phyloP scores from a whole-genome alignment of 306 rosid genomes.

The Prinsepia uniflora region DNA sequence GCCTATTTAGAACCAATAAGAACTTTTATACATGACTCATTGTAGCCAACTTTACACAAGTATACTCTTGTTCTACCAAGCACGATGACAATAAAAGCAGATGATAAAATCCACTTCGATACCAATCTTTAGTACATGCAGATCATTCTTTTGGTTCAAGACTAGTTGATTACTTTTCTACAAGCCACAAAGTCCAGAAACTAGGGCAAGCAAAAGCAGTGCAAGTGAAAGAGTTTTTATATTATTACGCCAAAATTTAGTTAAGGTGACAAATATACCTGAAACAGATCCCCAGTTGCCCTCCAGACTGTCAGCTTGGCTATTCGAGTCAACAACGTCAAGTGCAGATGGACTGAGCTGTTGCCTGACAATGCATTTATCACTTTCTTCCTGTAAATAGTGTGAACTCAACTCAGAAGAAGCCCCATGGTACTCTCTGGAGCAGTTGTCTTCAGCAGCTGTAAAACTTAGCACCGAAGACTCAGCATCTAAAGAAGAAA shows the following conservation, averaged over 20 bases:
- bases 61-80: background rate
- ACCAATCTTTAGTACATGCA: conserved; percentile 3
- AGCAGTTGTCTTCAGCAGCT: conserved; percentile 26
- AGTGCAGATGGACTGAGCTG: conserved; percentile 33
- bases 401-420: conserved; percentile 33
- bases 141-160: background rate
- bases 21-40: background rate
- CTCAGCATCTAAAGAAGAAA: conserved; percentile 27
- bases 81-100: background rate
- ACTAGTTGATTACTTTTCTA: background rate
- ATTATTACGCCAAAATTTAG: background rate
- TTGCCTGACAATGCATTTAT: conserved; percentile 28
- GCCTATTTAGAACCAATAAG: background rate
- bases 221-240: background rate
- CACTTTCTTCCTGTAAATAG: conserved; percentile 38
- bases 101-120: background rate
- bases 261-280: conserved; percentile 42
- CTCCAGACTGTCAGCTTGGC: conserved; percentile 74
- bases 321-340: conserved; percentile 54
- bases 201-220: background rate
- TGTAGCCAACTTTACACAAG: background rate
- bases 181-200: background rate
- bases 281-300: conserved; percentile 89
- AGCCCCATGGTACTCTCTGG: conserved; percentile 31
- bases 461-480: conserved; percentile 32